Evolutionary conservation across 2,329 filamentous ascomycete species (phyloP).

Genomic region (Pestalotiopsis sp.): DNA sequence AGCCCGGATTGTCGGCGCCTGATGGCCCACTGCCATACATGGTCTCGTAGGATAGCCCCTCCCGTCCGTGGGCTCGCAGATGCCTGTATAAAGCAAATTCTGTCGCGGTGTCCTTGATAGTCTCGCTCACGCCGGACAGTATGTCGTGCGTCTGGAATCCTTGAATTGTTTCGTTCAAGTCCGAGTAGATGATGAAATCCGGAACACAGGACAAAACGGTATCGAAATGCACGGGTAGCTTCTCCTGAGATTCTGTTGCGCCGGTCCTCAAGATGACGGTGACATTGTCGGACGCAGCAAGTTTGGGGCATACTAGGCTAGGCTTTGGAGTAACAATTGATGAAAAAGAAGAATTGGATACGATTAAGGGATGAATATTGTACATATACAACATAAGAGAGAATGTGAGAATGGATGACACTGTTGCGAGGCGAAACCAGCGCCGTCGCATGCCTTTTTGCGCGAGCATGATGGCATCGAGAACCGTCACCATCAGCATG

Average conservation of each 20-base stretch:
- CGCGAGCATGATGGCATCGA: background rate
- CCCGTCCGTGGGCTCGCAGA: slow-evolving; percentile 40
- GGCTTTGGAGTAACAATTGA: background rate
- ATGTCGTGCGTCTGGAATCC: slow-evolving; percentile 51
- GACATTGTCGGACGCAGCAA: slow-evolving; percentile 38
- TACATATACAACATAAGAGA: background rate
- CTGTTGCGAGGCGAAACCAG: background rate
- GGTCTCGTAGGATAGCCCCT: slow-evolving; percentile 28
- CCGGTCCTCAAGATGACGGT: slow-evolving; percentile 60
- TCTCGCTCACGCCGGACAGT: slow-evolving; percentile 41
- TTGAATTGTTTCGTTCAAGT: slow-evolving; percentile 52
- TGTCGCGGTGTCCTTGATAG: slow-evolving; percentile 36
- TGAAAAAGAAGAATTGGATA: background rate
- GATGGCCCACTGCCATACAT: slow-evolving; percentile 26
- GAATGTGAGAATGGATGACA: background rate
- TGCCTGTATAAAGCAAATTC: slow-evolving; percentile 54
- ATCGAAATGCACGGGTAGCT: slow-evolving; percentile 53
- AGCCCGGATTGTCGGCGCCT: slow-evolving; percentile 41
- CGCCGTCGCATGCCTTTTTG: background rate
- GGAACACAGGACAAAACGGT: slow-evolving; percentile 56
- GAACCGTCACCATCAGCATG: background rate
- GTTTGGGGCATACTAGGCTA: background rate
- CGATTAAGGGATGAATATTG: slow-evolving; percentile 33
- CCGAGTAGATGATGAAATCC: slow-evolving; percentile 58
- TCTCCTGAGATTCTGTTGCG: slow-evolving; percentile 54